Percentiles rank a stretch among this genome's conserved stretches.
Evolutionary conservation across 2,329 filamentous ascomycete species (phyloP).

Genomic region (Verticillium alfalfae): DNA sequence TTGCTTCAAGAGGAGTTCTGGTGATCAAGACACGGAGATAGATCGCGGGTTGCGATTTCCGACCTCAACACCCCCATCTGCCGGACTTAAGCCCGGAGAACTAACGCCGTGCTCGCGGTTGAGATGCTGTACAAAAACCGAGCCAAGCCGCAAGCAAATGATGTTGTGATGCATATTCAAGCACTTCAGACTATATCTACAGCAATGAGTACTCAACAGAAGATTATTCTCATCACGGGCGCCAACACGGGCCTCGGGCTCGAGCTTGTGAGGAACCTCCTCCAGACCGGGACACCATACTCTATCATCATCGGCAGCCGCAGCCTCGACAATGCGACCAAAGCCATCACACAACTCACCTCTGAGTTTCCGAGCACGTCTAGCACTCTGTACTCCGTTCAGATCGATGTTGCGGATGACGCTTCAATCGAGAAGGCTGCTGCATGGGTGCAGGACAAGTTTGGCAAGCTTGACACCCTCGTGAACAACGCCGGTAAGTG

Average conservation of each 20-base stretch:
- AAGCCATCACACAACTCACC: slow-evolving; percentile 5
- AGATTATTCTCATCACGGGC: slow-evolving; percentile 9
- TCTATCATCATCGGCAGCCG: slow-evolving; percentile 19
- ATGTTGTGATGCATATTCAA: background rate
- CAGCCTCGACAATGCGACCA: slow-evolving; percentile 14
- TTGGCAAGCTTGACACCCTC: slow-evolving; percentile 13
- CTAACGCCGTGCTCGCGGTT: no score
- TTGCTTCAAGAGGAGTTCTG: no score
- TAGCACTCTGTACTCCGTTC: slow-evolving; percentile 4
- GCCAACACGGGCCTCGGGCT: slow-evolving; percentile 21
- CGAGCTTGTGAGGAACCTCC: slow-evolving; percentile 16
- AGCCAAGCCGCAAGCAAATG: no score
- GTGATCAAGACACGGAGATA: no score
- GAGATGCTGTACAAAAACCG: no score
- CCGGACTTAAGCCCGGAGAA: no score
- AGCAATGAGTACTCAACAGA: background rate
- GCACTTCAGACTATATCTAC: background rate
- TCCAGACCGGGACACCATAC: slow-evolving; percentile 11
- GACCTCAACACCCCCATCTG: no score
- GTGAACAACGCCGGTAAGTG: slow-evolving; percentile 24
- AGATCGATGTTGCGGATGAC: slow-evolving; percentile 13
- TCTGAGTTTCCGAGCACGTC: background rate
- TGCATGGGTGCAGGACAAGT: slow-evolving; percentile 1
- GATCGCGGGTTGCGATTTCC: no score
- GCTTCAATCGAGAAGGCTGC: slow-evolving; percentile 12